Base-by-base conservation (phyloP, 495 filamentous ascomycete species). In the Lophiostoma macrostomum region DNA sequence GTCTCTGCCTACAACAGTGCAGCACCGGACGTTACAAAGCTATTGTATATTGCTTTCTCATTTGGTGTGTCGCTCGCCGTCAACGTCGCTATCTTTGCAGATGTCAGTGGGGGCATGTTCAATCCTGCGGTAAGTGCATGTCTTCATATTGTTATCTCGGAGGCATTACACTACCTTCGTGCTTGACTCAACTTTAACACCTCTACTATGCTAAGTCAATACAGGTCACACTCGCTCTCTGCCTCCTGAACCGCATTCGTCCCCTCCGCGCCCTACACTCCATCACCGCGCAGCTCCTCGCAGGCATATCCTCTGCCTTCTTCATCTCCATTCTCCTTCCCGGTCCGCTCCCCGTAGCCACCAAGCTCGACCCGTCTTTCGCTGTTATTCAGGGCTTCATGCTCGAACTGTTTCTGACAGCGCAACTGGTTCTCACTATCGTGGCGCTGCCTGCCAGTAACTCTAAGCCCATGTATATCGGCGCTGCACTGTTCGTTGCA, bases 361-460 rank as follows among this genome's bases (percentile, higher is more conserved):
- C 84, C 0, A 73, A 75, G 5, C 69, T 88, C 0, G 76, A 77
- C 5, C 73, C 72, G 1, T 78, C 76, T 1, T 69, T 84, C 0
- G 79, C 74, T 7, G 75, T 80, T 20, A 73, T 73, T 0, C 84
- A 85, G 58, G 86, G 86, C 7, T 67, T 89, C n/a, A 77, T 89
- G 65, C 86, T 91, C 46, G 88, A 91, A 67, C 75, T 86, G 71
- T 85, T 93, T 58, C 74, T 91, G 13, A 91, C 87, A 0, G 77
- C 83, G 1, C 77, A 88, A 67, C 71, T 93, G 25, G 80, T 90
- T 12, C 80, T 90, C 48, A 79, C 87, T 3, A 82, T 91, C 30
- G 84, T 90, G 67, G 87, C 91, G 77, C 71, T 91, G 39, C 87
- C 88, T 1, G 81, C 81, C 13, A 86, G 89, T 64, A 90, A 90